These are phyloP conservation scores for Melampsora larici-populina DNA, from an alignment of 1,284 basidiomycete species.

Conservation along the genomic window DNA sequence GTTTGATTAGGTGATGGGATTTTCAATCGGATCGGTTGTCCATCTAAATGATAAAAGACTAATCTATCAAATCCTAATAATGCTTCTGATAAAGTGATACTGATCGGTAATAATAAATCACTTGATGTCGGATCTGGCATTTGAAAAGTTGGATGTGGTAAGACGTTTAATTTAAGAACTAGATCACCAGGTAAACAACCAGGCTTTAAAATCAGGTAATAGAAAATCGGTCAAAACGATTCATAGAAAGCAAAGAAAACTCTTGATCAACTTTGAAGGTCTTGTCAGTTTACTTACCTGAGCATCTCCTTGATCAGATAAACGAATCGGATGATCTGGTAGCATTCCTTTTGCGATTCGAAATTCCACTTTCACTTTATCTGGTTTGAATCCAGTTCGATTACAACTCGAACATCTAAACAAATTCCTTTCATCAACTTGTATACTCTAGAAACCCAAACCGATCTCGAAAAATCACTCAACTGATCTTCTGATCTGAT, in stretches of 20 bases:
- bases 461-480: background rate
- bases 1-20: conserved; percentile 57
- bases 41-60: conserved; percentile 81
- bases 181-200: conserved; percentile 35
- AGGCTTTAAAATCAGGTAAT: background rate
- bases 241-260: too few relatives aligned
- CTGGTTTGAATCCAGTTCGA: conserved; percentile 11
- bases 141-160: conserved; percentile 25
- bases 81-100: conserved; percentile 83
- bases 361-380: conserved; percentile 6
- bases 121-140: conserved; percentile 51
- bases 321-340: conserved; percentile 11
- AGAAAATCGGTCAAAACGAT: too few relatives aligned
- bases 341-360: conserved; percentile 25
- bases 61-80: conserved; percentile 83
- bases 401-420: conserved; percentile 20
- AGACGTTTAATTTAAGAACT: background rate
- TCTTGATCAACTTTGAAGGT: too few relatives aligned
- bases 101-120: conserved; percentile 52
- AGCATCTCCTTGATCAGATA: conserved; percentile 4
- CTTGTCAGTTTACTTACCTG: too few relatives aligned
- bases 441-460: background rate
- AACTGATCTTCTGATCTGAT: conserved; percentile 23
- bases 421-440: background rate
- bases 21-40: conserved; percentile 72